phyloP scores from a whole-genome alignment of 768 basidiomycete species.

The Boletus insuetus region DNA sequence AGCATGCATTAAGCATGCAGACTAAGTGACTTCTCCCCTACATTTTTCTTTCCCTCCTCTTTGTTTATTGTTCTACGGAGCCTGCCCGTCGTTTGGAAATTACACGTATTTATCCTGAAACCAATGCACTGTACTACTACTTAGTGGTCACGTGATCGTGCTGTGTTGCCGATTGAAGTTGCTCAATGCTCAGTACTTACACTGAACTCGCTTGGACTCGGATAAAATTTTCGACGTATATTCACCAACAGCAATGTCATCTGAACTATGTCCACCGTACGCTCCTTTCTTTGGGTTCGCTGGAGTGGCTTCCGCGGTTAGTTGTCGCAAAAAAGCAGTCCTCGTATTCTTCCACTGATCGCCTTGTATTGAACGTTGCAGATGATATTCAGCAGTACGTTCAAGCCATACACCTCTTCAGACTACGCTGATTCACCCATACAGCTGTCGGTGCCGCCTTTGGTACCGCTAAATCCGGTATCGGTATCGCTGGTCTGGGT shows the following conservation, averaged over 20 bases:
- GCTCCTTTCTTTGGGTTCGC: constrained; percentile 98
- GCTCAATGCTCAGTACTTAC: too few species aligned
- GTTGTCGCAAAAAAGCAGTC: constrained; percentile 26
- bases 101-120: too few species aligned
- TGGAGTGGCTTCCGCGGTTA: constrained; percentile 89
- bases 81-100: too few species aligned
- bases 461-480: constrained; percentile 95
- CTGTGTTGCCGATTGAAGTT: not conserved
- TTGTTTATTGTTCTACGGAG: too few species aligned
- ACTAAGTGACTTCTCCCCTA: not conserved
- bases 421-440: constrained; percentile 9
- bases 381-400: constrained; percentile 97
- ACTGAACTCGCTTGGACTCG: not conserved
- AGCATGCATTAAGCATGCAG: too few species aligned
- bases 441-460: constrained; percentile 92
- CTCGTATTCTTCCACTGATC: constrained; percentile 9
- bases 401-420: not conserved
- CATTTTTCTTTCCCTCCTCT: not conserved
- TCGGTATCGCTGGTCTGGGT: constrained; percentile 94
- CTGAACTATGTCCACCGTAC: constrained; percentile 76
- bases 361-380: constrained; percentile 30
- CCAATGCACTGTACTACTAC: too few species aligned
- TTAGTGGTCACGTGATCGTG: constrained; percentile 10
- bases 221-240: not conserved
- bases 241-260: constrained; percentile 41